These are phyloP conservation scores for Ustilago loliicola DNA, from an alignment of 1,284 basidiomycete species.

Conservation along the genomic window DNA sequence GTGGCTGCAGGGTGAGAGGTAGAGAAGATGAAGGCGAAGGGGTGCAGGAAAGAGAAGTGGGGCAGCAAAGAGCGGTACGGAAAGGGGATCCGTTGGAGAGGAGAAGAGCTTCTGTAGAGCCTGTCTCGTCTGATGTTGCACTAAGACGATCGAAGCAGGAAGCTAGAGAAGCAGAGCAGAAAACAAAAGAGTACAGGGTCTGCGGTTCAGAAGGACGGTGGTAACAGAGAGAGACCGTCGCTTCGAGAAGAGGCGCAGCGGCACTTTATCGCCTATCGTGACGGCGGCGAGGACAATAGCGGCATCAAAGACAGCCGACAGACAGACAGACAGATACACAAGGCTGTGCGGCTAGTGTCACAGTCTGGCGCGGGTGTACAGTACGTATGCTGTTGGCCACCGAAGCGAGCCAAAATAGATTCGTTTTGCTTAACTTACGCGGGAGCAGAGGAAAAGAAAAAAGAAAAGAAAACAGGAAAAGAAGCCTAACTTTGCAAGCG, in stretches of 20 bases:
- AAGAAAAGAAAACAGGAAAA: conserved; percentile 6
- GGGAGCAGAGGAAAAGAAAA: conserved; percentile 2
- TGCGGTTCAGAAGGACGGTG: background rate
- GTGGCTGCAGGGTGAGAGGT: background rate
- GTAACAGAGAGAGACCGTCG: background rate
- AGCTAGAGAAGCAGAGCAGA: background rate
- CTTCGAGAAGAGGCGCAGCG: conserved; percentile 11
- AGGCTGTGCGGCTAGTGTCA: background rate
- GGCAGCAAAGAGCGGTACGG: background rate
- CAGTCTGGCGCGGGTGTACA: background rate
- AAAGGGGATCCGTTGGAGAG: background rate
- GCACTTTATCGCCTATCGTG: background rate
- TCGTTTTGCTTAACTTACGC: background rate
- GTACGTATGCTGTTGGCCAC: background rate
- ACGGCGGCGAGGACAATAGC: background rate
- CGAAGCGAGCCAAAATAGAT: conserved; percentile 18
- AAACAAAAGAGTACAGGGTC: background rate
- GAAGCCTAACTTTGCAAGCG: conserved; percentile 1
- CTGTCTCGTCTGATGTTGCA: conserved; percentile 1
- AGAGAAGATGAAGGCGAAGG: background rate
- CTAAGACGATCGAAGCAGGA: conserved; percentile 4
- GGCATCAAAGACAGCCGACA: no score
- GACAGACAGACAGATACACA: background rate
- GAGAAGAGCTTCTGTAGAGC: background rate
- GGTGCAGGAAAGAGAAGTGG: background rate